phyloP scores from a whole-genome alignment of 805 yeast genomes.

The Metschnikowia dekortorum region DNA sequence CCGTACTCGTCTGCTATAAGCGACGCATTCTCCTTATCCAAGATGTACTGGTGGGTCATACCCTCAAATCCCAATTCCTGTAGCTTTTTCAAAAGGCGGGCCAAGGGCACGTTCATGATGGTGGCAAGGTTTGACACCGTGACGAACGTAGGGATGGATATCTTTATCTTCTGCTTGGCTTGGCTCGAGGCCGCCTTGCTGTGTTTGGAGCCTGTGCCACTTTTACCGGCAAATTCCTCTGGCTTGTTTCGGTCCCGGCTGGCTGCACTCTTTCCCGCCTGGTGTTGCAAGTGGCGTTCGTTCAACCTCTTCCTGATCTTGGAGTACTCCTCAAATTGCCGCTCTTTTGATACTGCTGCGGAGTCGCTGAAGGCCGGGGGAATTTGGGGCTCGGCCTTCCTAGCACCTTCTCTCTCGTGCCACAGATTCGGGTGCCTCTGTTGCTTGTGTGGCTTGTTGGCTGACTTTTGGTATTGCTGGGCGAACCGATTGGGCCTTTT shows the following conservation, averaged over 20 bases:
- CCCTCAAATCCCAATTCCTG: constrained; percentile 68
- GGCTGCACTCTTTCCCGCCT: constrained; percentile 1
- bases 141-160: constrained; percentile 68
- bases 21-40: constrained; percentile 82
- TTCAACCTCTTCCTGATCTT: constrained; percentile 18
- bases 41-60: constrained; percentile 67
- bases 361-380: not conserved
- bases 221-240: not conserved
- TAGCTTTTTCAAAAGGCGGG: constrained; percentile 54
- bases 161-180: constrained; percentile 21
- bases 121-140: constrained; percentile 78
- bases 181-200: not conserved
- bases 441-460: not conserved
- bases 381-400: not conserved
- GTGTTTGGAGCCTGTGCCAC: not conserved
- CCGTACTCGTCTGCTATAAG: constrained; percentile 88
- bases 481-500: constrained; percentile 34
- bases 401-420: not conserved
- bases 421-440: not conserved
- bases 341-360: not conserved
- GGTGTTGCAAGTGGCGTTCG: constrained; percentile 15
- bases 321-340: constrained; percentile 13
- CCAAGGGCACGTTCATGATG: constrained; percentile 60
- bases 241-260: not conserved
- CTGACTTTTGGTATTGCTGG: constrained; percentile 17